A percentile compares a stretch with the other conserved stretches of the same genome.
phyloP scores from a whole-genome alignment of 2,329 filamentous ascomycete species.

The Microdochium bolleyi region DNA sequence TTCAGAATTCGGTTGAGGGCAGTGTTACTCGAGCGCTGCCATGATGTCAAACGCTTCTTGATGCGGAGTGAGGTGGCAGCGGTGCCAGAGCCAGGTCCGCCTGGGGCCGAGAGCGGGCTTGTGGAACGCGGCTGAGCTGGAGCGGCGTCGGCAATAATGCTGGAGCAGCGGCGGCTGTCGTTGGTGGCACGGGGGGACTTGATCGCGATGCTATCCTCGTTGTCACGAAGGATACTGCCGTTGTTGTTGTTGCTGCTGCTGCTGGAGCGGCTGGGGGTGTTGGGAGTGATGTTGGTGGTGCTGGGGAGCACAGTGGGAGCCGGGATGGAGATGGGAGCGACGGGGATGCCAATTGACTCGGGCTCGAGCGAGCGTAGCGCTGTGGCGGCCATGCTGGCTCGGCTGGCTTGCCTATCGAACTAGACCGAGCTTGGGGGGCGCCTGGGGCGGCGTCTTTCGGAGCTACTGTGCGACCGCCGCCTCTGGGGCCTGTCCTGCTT shows the following conservation, averaged over 20 bases:
- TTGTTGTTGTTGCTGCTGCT: neutral
- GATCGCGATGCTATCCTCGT: neutral
- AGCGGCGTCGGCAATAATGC: neutral
- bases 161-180: neutral
- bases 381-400: neutral
- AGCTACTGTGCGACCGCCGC: neutral
- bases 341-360: neutral
- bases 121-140: neutral
- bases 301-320: neutral
- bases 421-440: neutral
- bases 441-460: neutral
- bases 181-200: neutral
- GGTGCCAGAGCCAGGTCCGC: slow-evolving; percentile 1
- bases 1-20: neutral
- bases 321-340: neutral
- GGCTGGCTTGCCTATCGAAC: neutral
- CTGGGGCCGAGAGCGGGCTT: slow-evolving; percentile 9
- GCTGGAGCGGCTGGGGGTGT: neutral
- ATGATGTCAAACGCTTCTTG: slow-evolving; percentile 23
- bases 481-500: neutral
- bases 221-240: no score
- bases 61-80: slow-evolving; percentile 9
- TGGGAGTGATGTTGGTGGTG: neutral
- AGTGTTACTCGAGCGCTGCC: slow-evolving; percentile 15
- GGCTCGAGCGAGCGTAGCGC: neutral